Evolutionary conservation across 1,284 basidiomycete genomes (phyloP).

Genomic region (Boletus sp.): DNA sequence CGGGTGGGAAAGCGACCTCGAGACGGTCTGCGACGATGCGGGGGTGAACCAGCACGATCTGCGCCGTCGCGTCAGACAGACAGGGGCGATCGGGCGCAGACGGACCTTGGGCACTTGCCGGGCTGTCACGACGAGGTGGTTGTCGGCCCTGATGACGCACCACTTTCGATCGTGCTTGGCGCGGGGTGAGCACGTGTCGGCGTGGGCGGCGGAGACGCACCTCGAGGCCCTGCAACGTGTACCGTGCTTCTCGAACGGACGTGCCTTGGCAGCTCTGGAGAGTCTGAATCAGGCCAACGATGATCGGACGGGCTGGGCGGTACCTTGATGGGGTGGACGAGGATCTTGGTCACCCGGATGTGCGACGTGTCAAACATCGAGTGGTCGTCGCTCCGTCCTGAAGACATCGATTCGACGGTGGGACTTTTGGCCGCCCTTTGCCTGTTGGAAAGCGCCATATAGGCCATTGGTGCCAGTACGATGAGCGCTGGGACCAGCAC

Average conservation of each 20-base stretch:
- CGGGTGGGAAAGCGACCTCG: constrained; percentile 59
- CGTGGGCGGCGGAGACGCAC: constrained; percentile 41
- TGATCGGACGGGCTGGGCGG: constrained; percentile 1
- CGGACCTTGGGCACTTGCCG: constrained; percentile 63
- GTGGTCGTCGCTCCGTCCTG: constrained; percentile 17
- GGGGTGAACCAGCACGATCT: constrained; percentile 73
- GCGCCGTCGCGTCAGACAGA: neutral
- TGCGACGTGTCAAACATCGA: constrained; percentile 39
- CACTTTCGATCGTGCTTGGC: constrained; percentile 68
- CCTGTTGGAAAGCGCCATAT: constrained; percentile 18
- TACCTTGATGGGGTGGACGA: constrained; percentile 73
- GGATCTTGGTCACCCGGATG: constrained; percentile 58
- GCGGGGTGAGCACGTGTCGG: neutral
- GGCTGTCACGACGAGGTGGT: constrained; percentile 62
- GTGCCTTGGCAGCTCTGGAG: constrained; percentile 64
- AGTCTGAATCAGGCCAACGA: constrained; percentile 7
- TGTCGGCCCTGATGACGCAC: constrained; percentile 63
- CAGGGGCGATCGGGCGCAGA: neutral
- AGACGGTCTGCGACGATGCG: constrained; percentile 54
- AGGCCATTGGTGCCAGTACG: constrained; percentile 24
- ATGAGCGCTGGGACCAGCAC: constrained; percentile 15
- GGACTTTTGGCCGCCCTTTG: too few relatives aligned
- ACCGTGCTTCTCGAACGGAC: constrained; percentile 57
- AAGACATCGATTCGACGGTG: too few relatives aligned
- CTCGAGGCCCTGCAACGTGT: constrained; percentile 66